These are phyloP conservation scores for Medicago lupulina DNA, from an alignment of 306 rosid species.

Conservation along the genomic window DNA sequence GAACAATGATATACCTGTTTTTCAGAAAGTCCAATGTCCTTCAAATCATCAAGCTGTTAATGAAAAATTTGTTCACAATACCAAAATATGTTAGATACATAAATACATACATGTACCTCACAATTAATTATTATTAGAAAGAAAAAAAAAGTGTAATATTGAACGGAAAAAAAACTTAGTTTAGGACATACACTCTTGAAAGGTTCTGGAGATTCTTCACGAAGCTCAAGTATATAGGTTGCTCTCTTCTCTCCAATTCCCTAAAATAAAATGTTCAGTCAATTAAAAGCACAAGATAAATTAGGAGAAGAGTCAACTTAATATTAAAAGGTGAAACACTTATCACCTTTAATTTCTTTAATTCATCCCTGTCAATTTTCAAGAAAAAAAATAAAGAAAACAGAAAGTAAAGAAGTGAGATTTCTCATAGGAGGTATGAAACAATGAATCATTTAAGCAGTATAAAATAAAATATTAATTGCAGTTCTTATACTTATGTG, in stretches of 20 bases:
- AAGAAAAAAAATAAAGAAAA: background rate
- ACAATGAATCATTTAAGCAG: background rate
- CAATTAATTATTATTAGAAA: background rate
- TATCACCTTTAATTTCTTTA: conserved; percentile 71
- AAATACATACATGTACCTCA: background rate
- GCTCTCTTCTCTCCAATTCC: conserved; percentile 98
- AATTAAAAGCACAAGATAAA: background rate
- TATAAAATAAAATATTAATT: background rate
- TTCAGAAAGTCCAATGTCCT: conserved; percentile 77
- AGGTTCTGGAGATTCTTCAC: conserved; percentile 77
- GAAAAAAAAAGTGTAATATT: background rate
- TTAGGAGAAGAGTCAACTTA: conserved; percentile 1
- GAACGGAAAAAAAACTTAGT: background rate
- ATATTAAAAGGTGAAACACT: conserved; percentile 21
- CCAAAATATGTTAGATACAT: conserved; percentile 11
- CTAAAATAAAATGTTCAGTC: conserved; percentile 41
- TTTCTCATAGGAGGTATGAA: conserved; percentile 19
- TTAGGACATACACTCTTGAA: conserved; percentile 73
- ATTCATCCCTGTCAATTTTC: conserved; percentile 63
- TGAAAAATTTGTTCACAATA: conserved; percentile 25
- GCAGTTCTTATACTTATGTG: background rate
- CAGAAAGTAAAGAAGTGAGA: conserved; percentile 28
- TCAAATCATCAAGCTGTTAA: conserved; percentile 81
- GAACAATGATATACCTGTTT: conserved; percentile 68
- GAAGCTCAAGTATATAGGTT: conserved; percentile 66